phyloP scores from a whole-genome alignment of 2,329 filamentous ascomycete species.

The Beauveria caledonica region DNA sequence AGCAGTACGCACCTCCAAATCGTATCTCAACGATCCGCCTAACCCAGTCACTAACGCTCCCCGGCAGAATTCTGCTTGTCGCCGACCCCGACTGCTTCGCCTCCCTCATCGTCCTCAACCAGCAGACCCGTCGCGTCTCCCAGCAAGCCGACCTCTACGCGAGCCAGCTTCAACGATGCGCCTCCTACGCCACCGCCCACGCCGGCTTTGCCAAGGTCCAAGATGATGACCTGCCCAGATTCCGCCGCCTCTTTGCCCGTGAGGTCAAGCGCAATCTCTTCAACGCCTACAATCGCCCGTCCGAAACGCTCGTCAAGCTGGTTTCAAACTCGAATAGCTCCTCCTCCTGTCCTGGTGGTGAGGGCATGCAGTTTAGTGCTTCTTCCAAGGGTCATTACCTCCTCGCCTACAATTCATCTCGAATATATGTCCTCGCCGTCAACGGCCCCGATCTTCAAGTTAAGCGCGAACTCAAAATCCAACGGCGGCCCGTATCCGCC shows the following conservation, averaged over 20 bases:
- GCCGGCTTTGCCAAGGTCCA: conserved; percentile 28
- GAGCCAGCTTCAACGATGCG: conserved; percentile 52
- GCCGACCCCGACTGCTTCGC: conserved; percentile 58
- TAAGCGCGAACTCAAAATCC: conserved; percentile 70
- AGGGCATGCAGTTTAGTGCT: conserved; percentile 77
- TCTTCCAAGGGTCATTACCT: conserved; percentile 68
- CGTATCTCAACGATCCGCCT: not conserved
- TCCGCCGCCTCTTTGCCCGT: conserved; percentile 59
- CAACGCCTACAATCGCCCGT: conserved; percentile 64
- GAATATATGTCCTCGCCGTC: conserved; percentile 71
- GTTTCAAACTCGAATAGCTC: conserved; percentile 80
- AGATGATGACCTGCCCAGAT: conserved; percentile 44
- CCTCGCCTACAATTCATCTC: conserved; percentile 76
- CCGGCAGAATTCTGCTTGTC: conserved; percentile 49
- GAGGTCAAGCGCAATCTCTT: conserved; percentile 73
- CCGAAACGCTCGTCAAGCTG: conserved; percentile 64
- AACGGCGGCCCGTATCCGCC: conserved; percentile 64
- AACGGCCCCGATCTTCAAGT: conserved; percentile 52
- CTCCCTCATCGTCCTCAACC: conserved; percentile 56
- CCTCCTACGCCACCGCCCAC: conserved; percentile 48
- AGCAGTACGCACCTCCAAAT: conserved; percentile 45
- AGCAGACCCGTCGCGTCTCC: conserved; percentile 56
- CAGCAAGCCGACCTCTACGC: conserved; percentile 56
- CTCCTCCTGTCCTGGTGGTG: conserved; percentile 72
- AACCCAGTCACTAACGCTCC: conserved; percentile 13